Base-by-base conservation (phyloP, 192 early-diverging fungal genomes). In the Backusella sp. region DNA sequence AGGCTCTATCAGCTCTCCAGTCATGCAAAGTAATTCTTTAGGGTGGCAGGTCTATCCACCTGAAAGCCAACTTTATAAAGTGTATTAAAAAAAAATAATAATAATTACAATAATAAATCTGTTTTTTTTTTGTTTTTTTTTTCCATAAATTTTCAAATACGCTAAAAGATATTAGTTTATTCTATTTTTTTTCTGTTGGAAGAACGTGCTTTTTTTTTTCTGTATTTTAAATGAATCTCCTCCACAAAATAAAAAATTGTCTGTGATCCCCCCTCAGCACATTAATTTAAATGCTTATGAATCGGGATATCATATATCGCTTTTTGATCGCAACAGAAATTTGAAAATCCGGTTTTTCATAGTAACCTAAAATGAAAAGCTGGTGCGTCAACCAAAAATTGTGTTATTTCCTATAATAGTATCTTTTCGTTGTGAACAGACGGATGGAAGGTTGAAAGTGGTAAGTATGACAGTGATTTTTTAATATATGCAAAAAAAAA, bases 21-120 rank as follows among this genome's bases (percentile, higher is more conserved):
- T 83, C 21, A 83, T 80, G 82, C 73, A 78, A 53, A 79, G 80
- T 42, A 83, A 83, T 36, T 75, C 82, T 6, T 36, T 82, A 21
- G 82, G 82, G 30, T 77, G 74, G 74, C 70, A 72, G 46, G 44
- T 30, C 28, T 44, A 72, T 32, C 70, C 37, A 46, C 37, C 37
- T 53, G 41, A 62, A 62, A 28, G 12, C 23, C 56, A 62, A 14
- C 56, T 28, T 74, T 74, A 62, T 62, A 62, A 62, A 28, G 56
- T 62, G 56, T 62, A 62, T 28, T 28, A 62, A 21, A 23, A 21
- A 23, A 56, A 62, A 62, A 5, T 32, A 32, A 32, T 32, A 26
- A 26, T 26, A 28, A 59, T 39, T 39, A 39, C 28, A 62, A 28
- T 23, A 59, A 59, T 59, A 23, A 23, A 59, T 44, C 14, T 1